Conservation (phyloP, 1,284 basidiomycete genomes). For the Paramarasmius palmivorus region DNA sequence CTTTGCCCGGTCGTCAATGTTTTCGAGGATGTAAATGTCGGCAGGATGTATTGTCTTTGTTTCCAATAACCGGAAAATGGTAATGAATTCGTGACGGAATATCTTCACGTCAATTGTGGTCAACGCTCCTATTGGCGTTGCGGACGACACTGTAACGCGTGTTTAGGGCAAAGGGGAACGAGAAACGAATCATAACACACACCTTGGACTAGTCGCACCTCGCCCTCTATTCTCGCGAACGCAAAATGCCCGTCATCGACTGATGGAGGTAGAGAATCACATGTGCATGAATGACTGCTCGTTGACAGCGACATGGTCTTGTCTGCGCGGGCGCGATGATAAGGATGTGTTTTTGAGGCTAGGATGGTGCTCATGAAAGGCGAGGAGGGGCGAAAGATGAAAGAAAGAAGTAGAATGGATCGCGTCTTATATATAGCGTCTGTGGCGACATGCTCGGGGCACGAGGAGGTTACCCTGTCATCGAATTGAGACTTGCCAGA, state of each 20-base stretch:
- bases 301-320: neutral
- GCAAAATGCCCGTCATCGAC: slow-evolving; percentile 41
- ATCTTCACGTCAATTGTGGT: slow-evolving; percentile 45
- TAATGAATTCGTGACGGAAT: slow-evolving; percentile 60
- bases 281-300: neutral
- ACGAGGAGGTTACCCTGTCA: slow-evolving; percentile 32
- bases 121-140: slow-evolving; percentile 30
- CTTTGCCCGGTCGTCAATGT: slow-evolving; percentile 46
- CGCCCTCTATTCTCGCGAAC: slow-evolving; percentile 45
- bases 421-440: slow-evolving; percentile 15
- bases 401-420: slow-evolving; percentile 7
- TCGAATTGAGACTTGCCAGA: neutral
- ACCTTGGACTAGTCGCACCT: slow-evolving; percentile 52
- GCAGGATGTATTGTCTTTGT: slow-evolving; percentile 43
- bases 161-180: neutral
- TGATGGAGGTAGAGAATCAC: slow-evolving; percentile 11
- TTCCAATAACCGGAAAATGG: slow-evolving; percentile 56
- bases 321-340: neutral
- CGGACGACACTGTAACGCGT: slow-evolving; percentile 11
- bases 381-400: neutral
- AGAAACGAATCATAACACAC: slow-evolving; percentile 16
- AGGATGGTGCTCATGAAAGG: neutral
- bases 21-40: slow-evolving; percentile 57
- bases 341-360: neutral
- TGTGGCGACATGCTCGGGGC: slow-evolving; percentile 32